phyloP scores from a whole-genome alignment of 2,329 filamentous ascomycete species.

The Dactylellina sp. region DNA sequence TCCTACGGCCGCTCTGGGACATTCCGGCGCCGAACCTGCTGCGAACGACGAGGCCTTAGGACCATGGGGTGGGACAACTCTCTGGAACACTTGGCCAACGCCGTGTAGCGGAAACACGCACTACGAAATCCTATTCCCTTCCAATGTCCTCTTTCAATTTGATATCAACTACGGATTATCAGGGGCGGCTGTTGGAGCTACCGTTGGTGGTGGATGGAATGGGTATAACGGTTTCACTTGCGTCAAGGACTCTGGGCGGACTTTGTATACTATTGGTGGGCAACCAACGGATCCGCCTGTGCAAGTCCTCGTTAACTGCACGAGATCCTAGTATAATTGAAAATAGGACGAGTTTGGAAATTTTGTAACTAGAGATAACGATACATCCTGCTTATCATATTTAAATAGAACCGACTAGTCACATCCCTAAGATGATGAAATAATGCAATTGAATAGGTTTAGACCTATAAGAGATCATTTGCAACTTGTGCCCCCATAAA shows the following conservation, averaged over 20 bases:
- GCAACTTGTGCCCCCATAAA: too few relatives aligned
- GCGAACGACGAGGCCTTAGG: constrained; percentile 34
- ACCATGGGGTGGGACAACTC: constrained; percentile 5
- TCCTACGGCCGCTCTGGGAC: constrained; percentile 11
- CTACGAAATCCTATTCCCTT: constrained; percentile 43
- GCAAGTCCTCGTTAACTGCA: constrained; percentile 29
- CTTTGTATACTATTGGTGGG: not conserved
- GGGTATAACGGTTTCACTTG: constrained; percentile 43
- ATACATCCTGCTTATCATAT: too few relatives aligned
- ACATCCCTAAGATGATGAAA: too few relatives aligned
- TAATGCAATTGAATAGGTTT: too few relatives aligned
- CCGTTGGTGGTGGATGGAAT: constrained; percentile 50
- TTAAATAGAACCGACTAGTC: too few relatives aligned
- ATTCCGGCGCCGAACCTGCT: constrained; percentile 4
- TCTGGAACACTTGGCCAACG: constrained; percentile 43
- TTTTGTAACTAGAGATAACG: too few relatives aligned
- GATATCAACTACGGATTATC: constrained; percentile 29
- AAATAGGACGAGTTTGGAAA: not conserved
- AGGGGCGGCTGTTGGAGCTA: constrained; percentile 12
- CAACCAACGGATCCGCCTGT: not conserved
- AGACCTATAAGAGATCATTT: too few relatives aligned
- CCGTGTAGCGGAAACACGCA: constrained; percentile 42
- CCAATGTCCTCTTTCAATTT: constrained; percentile 26
- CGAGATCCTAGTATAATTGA: not conserved
- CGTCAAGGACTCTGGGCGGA: constrained; percentile 16